Conservation (phyloP, 768 basidiomycete genomes). For the Hygrocybe punicea region DNA sequence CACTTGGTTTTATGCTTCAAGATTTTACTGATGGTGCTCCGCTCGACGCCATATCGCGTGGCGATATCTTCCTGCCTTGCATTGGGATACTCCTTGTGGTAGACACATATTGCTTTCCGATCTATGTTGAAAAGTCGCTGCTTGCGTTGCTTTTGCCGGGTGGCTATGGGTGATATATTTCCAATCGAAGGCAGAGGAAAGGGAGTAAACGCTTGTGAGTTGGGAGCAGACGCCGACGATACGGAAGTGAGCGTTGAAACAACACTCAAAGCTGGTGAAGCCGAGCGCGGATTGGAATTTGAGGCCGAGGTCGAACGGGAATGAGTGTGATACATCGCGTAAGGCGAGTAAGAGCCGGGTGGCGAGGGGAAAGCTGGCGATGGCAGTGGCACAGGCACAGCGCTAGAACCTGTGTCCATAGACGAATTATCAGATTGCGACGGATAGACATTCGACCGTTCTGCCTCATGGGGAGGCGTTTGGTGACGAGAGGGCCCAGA, state of each 20-base stretch:
- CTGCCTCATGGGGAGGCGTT: slow-evolving; percentile 33
- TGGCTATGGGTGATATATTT: slow-evolving; percentile 15
- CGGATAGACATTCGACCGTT: slow-evolving; percentile 29
- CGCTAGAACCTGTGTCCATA: slow-evolving; percentile 23
- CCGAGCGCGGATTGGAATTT: slow-evolving; percentile 45
- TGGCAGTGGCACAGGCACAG: slow-evolving; percentile 27
- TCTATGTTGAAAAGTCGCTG: slow-evolving; percentile 72
- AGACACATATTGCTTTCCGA: slow-evolving; percentile 71
- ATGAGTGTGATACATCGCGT: slow-evolving; percentile 40
- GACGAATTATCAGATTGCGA: slow-evolving; percentile 32
- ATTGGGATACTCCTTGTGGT: slow-evolving; percentile 59
- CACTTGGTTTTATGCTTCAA: slow-evolving; percentile 81
- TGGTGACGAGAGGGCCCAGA: slow-evolving; percentile 39
- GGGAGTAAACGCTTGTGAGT: slow-evolving; percentile 13
- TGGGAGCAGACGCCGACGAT: slow-evolving; percentile 33
- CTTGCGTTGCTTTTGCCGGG: slow-evolving; percentile 57
- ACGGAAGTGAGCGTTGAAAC: slow-evolving; percentile 52
- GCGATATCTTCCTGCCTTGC: slow-evolving; percentile 85
- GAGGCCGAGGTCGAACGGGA: slow-evolving; percentile 46
- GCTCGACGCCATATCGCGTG: slow-evolving; percentile 69
- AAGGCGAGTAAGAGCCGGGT: slow-evolving; percentile 48
- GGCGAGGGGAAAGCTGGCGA: slow-evolving; percentile 46
- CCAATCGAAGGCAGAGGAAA: slow-evolving; percentile 13
- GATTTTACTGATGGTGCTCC: slow-evolving; percentile 93
- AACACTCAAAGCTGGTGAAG: slow-evolving; percentile 62